Percentiles rank a stretch among this genome's conserved stretches.
Evolutionary conservation across 2,329 filamentous ascomycete genomes (phyloP).

Genomic region (Aspergillus vadensis): DNA sequence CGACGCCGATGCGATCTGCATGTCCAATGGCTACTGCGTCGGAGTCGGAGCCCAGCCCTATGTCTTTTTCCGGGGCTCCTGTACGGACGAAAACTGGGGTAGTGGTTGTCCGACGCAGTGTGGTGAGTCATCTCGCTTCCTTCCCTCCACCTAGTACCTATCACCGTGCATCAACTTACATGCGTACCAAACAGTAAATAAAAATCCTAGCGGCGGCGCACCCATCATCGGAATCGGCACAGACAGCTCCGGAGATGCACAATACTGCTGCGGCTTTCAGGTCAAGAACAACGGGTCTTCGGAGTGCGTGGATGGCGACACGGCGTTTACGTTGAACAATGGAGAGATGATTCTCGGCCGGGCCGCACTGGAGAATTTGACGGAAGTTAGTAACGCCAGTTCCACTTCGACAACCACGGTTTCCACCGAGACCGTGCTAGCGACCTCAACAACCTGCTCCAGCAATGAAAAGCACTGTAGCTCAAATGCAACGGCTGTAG

Average conservation of each 20-base stretch:
- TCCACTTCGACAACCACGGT: neutral
- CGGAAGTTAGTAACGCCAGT: neutral
- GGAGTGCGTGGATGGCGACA: constrained; percentile 2
- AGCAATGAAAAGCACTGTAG: neutral
- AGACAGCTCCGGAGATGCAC: neutral
- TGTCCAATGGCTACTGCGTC: constrained; percentile 9
- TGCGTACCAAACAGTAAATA: neutral
- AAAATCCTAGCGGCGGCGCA: neutral
- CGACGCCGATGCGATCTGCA: constrained; percentile 3
- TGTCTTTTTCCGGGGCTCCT: constrained; percentile 1
- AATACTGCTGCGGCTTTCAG: constrained; percentile 10
- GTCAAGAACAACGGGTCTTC: neutral
- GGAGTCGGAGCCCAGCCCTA: neutral
- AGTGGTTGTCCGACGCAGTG: constrained; percentile 6
- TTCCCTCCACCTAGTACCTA: too few relatives aligned
- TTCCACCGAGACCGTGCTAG: neutral
- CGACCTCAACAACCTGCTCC: neutral
- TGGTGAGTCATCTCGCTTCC: neutral
- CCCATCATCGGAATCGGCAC: constrained; percentile 3
- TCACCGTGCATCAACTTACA: neutral
- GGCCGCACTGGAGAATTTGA: neutral
- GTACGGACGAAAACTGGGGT: constrained; percentile 7
- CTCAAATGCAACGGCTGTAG: constrained; percentile 3
- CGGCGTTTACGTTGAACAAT: constrained; percentile 1
- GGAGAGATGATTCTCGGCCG: constrained; percentile 3